A percentile compares a stretch with the other conserved stretches of the same genome.
phyloP scores from a whole-genome alignment of 306 rosid species.

The Lablab purpureus region DNA sequence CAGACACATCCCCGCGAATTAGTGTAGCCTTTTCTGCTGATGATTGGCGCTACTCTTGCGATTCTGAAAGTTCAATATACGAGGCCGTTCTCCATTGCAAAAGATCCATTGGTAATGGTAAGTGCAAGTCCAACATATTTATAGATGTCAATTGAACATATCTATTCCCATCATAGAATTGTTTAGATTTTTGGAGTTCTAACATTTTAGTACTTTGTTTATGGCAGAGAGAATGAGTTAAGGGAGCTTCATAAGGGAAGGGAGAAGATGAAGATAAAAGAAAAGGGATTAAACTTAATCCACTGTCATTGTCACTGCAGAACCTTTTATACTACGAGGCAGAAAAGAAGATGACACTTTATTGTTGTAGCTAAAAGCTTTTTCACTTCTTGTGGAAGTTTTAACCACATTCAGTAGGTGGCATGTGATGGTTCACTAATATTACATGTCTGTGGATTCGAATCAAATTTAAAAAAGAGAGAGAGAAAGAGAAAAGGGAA shows the following conservation, averaged over 20 bases:
- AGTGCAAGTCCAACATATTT: constrained; percentile 16
- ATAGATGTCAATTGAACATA: neutral
- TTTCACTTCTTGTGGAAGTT: constrained; percentile 29
- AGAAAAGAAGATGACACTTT: constrained; percentile 9
- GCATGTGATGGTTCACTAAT: constrained; percentile 34
- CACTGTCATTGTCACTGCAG: constrained; percentile 1
- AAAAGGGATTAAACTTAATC: constrained; percentile 17
- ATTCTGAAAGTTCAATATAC: constrained; percentile 94
- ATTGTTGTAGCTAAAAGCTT: constrained; percentile 31
- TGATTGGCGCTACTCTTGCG: constrained; percentile 91
- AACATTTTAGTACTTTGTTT: constrained; percentile 22
- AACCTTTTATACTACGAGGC: constrained; percentile 1
- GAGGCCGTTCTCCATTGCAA: constrained; percentile 99
- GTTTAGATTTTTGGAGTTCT: constrained; percentile 27
- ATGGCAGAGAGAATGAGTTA: constrained; percentile 61
- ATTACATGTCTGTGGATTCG: constrained; percentile 1
- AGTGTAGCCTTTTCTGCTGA: constrained; percentile 81
- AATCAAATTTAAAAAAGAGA: neutral
- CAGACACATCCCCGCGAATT: constrained; percentile 74
- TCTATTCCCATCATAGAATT: constrained; percentile 1
- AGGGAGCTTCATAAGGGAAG: constrained; percentile 44
- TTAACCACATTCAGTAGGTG: constrained; percentile 38
- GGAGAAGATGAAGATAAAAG: constrained; percentile 45
- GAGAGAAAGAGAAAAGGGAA: neutral
- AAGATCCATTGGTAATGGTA: constrained; percentile 91